Evolutionary conservation across 257 asterid species (phyloP).

Genomic region (Nicotiana obtusifolia): DNA sequence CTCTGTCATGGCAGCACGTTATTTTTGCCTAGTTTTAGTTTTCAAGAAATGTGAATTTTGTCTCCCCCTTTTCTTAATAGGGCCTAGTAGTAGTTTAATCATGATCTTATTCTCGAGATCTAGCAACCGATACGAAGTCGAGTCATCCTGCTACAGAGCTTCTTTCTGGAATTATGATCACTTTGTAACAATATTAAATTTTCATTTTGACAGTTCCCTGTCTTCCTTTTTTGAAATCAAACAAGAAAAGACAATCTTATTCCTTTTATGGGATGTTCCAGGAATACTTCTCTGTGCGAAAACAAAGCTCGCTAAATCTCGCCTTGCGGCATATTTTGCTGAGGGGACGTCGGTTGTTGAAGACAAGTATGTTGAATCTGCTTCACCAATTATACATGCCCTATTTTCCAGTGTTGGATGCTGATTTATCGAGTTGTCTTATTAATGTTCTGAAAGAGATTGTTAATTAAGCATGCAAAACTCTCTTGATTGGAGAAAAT

Average conservation of each 20-base stretch:
- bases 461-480: neutral
- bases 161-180: neutral
- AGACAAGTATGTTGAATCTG: constrained; percentile 34
- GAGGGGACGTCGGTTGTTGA: constrained; percentile 76
- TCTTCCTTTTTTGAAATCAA: neutral
- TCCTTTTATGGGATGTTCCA: constrained; percentile 24
- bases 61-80: neutral
- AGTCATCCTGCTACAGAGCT: neutral
- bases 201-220: neutral
- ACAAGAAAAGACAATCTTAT: constrained; percentile 2
- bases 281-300: constrained; percentile 97
- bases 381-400: constrained; percentile 7
- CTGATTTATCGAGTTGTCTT: neutral
- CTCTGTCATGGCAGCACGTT: neutral
- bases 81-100: neutral
- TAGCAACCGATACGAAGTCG: neutral
- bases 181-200: neutral
- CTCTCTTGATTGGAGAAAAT: neutral
- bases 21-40: neutral
- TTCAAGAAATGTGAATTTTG: neutral
- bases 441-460: neutral
- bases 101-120: neutral
- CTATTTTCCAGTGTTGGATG: neutral
- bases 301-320: constrained; percentile 69
- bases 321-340: constrained; percentile 82